A percentile compares a stretch with the other conserved stretches of the same genome.
Conservation (phyloP, 2,329 filamentous ascomycete species). For the Fusarium incarnatum region DNA sequence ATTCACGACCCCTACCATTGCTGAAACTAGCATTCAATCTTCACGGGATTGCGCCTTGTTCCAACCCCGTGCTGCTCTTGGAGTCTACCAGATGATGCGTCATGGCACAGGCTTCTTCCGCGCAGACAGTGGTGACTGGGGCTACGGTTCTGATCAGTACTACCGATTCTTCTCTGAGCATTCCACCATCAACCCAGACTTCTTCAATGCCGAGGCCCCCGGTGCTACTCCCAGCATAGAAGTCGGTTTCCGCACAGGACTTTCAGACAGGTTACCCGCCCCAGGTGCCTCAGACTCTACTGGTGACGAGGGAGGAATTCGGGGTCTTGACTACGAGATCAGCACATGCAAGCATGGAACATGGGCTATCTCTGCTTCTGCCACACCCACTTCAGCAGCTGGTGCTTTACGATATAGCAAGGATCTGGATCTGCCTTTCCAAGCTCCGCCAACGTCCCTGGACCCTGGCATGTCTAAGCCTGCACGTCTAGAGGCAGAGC, state of each 20-base stretch:
- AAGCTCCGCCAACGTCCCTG: conserved; percentile 25
- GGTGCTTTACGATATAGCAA: conserved; percentile 52
- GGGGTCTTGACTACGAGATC: conserved; percentile 51
- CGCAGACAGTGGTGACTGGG: conserved; percentile 58
- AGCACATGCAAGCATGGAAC: conserved; percentile 49
- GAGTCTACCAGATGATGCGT: conserved; percentile 50
- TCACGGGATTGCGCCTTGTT: conserved; percentile 33
- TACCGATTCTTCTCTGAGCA: conserved; percentile 51
- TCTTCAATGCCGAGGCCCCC: conserved; percentile 48
- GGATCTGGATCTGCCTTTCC: conserved; percentile 49
- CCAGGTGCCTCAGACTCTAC: conserved; percentile 27
- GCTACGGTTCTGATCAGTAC: conserved; percentile 43
- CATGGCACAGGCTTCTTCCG: conserved; percentile 54
- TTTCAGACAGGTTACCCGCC: conserved; percentile 14
- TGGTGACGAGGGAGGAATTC: conserved; percentile 51
- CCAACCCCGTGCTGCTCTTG: conserved; percentile 49
- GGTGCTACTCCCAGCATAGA: conserved; percentile 55
- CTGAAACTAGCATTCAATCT: conserved; percentile 53
- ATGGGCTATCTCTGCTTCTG: conserved; percentile 57
- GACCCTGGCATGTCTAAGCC: conserved; percentile 24
- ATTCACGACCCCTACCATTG: conserved; percentile 48
- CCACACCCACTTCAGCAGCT: conserved; percentile 45
- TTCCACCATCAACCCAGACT: conserved; percentile 47
- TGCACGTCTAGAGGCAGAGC: conserved; percentile 57
- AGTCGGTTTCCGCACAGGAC: conserved; percentile 54